Evolutionary conservation across 257 asterid species (phyloP).

Genomic region (Linaria vulgaris): DNA sequence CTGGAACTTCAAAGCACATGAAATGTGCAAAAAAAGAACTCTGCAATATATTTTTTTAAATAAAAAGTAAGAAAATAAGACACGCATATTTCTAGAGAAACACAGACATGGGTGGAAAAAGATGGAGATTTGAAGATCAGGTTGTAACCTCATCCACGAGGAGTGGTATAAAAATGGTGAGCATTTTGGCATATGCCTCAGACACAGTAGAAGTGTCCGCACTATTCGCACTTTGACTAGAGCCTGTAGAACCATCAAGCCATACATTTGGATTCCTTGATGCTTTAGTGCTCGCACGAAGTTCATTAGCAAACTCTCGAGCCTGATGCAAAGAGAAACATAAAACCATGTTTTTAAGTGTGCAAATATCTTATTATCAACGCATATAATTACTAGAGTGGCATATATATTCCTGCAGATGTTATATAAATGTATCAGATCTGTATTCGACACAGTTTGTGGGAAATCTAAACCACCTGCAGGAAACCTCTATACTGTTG

Average conservation of each 20-base stretch:
- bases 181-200: conserved; percentile 88
- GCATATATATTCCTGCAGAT: conserved; percentile 18
- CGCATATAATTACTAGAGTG: conserved; percentile 11
- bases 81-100: conserved; percentile 7
- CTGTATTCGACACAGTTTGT: conserved; percentile 11
- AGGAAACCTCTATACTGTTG: conserved; percentile 14
- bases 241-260: conserved; percentile 80
- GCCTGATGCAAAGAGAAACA: conserved; percentile 62
- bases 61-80: conserved; percentile 12
- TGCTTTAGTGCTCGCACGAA: conserved; percentile 81
- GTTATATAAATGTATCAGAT: background rate
- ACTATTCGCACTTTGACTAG: conserved; percentile 57
- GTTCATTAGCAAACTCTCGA: conserved; percentile 97
- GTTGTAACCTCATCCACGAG: conserved; percentile 87
- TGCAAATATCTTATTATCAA: background rate
- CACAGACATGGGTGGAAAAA: background rate
- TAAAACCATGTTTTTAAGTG: conserved; percentile 27
- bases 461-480: background rate
- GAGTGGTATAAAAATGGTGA: conserved; percentile 82
- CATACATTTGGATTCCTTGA: conserved; percentile 73
- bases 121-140: conserved; percentile 21
- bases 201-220: conserved; percentile 80
- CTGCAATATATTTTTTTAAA: conserved; percentile 42
- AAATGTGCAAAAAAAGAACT: conserved; percentile 93
- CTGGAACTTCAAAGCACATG: conserved; percentile 95